Evolutionary conservation across 2,329 filamentous ascomycete genomes (phyloP).

Genomic region (Lomentospora prolificans): DNA sequence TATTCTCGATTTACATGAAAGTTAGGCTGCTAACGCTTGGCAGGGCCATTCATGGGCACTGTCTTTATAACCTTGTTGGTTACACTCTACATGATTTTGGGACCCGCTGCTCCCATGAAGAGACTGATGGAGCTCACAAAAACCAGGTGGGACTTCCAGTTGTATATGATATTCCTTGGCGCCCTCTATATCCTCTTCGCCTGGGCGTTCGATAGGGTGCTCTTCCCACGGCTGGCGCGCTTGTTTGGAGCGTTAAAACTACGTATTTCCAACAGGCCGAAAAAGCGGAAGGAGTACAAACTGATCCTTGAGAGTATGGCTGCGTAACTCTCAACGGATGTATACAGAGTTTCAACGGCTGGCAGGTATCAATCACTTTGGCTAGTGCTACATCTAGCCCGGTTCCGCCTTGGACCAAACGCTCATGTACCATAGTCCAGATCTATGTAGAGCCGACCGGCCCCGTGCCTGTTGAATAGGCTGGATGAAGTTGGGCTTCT

Average conservation of each 20-base stretch:
- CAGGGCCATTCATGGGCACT: conserved; percentile 76
- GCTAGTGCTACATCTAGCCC: no score
- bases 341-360: background rate
- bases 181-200: conserved; percentile 57
- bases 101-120: conserved; percentile 58
- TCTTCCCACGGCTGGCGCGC: conserved; percentile 62
- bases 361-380: no score
- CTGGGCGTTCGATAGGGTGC: conserved; percentile 60
- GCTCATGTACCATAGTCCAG: no score
- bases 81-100: conserved; percentile 70
- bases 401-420: no score
- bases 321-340: background rate
- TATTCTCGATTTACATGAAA: background rate
- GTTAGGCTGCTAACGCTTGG: conserved; percentile 2
- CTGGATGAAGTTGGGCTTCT: no score
- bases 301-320: conserved; percentile 52
- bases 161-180: conserved; percentile 63
- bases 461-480: no score
- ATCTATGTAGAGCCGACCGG: no score
- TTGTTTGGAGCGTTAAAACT: conserved; percentile 53
- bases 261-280: conserved; percentile 48
- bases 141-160: conserved; percentile 62
- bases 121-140: conserved; percentile 77
- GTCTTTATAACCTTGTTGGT: conserved; percentile 59
- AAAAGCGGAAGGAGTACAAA: conserved; percentile 85